Percentiles rank a stretch among this genome's conserved stretches.
Evolutionary conservation across 768 basidiomycete species (phyloP).

Genomic region (Russula earlei): DNA sequence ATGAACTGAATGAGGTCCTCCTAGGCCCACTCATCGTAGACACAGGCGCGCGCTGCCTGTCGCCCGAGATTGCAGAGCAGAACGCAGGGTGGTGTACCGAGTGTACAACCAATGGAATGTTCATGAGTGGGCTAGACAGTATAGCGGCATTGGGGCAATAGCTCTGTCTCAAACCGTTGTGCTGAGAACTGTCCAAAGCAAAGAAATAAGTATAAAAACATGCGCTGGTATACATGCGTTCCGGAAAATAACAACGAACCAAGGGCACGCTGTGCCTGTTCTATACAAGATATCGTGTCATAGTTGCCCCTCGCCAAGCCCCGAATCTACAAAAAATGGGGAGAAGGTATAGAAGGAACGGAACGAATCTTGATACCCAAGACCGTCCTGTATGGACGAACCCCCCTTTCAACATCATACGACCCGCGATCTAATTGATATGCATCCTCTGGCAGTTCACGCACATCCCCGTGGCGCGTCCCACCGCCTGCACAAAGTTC

Average conservation of each 20-base stretch:
- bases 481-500: slow-evolving; percentile 55
- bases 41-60: no score
- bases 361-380: neutral
- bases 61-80: no score
- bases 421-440: neutral
- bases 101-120: no score
- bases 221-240: neutral
- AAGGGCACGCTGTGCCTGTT: neutral
- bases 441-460: slow-evolving; percentile 56
- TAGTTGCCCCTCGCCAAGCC: neutral
- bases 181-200: no score
- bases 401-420: neutral
- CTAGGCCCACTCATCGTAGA: no score
- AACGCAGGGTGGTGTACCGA: no score
- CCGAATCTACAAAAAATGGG: neutral
- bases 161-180: no score
- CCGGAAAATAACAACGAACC: neutral
- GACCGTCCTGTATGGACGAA: neutral
- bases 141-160: no score
- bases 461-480: slow-evolving; percentile 56
- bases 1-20: no score
- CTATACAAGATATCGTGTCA: neutral
- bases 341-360: neutral
- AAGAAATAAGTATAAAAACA: neutral
- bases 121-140: no score